Evolutionary conservation across 306 rosid species (phyloP).

Genomic region (Dryas alaskensis): DNA sequence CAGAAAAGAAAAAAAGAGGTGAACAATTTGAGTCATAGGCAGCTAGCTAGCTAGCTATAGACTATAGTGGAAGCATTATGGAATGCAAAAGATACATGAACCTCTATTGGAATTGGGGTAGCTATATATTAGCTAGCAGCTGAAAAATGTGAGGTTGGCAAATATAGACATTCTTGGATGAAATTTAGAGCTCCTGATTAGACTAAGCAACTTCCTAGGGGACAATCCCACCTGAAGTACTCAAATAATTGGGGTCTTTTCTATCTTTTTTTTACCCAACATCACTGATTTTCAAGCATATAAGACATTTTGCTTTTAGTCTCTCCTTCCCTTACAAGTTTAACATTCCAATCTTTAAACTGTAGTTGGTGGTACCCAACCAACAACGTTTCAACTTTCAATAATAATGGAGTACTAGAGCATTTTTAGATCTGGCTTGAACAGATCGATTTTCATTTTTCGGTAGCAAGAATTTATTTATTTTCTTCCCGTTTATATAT

Average conservation of each 20-base stretch:
- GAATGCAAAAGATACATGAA: background rate
- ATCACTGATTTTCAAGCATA: background rate
- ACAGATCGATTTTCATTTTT: background rate
- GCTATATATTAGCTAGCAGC: background rate
- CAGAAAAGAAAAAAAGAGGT: too few relatives aligned
- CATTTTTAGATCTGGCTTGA: background rate
- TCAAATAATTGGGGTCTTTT: slow-evolving; percentile 6
- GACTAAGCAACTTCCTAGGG: slow-evolving; percentile 40
- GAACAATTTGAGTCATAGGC: too few relatives aligned
- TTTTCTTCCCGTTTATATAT: background rate
- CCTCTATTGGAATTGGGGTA: background rate
- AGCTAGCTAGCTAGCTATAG: too few relatives aligned
- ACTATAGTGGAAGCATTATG: background rate
- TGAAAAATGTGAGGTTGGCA: background rate
- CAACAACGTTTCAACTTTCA: background rate
- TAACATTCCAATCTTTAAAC: slow-evolving; percentile 3
- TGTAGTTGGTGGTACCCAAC: slow-evolving; percentile 10
- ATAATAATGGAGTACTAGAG: background rate
- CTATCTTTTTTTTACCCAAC: slow-evolving; percentile 2
- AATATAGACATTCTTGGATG: slow-evolving; percentile 1
- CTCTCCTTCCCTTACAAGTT: background rate
- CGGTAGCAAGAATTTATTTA: background rate
- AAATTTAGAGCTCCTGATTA: slow-evolving; percentile 16
- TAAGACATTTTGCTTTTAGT: slow-evolving; percentile 7
- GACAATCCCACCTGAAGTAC: slow-evolving; percentile 40